Evolutionary conservation across 164 flowering plant genomes (phyloP), one percentile per base, ranked within the genome.

Genomic region (Magnolia changhungtana): DNA sequence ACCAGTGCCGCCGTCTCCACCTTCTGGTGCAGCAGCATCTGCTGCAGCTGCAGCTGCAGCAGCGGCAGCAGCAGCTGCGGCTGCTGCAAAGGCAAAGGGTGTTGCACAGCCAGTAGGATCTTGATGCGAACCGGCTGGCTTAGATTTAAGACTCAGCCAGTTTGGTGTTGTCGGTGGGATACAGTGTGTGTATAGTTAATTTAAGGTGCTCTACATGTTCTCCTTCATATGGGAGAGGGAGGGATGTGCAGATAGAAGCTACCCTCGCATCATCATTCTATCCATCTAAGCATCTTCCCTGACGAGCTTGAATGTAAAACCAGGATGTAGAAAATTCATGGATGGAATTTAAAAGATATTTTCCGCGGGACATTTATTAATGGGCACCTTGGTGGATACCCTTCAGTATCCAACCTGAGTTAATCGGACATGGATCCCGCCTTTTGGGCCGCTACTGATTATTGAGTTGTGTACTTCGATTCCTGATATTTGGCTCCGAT

Each of bases 1-100:
- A 2, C 82, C 89, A 0, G 81, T 79, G 74, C 90, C 92, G 14
- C 92, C 93, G 7, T 87, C 95, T 14, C 85, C 95, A 1, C 83
- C 75, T 72, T 82, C 97, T 7, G 90, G 95, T 18, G 89, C 98
- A 19, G 71, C 95, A 9, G 88, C 98, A 4, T 89, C 98, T 0
- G 90, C 92, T 0, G 90, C 92, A 0, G 91, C 92, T 0, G 92
- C 94, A 0, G 90, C 98, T 0, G 94, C 97, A 0, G 91, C 96
- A 0, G 91, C 92, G 0, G 91, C 97, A 1, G 74, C 82, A 0
- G 80, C 82, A 0, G 82, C 82, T 14, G 82, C 88, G 59, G 92
- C 94, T 1, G 95, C 95, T 51, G 91, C 94, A 9, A 86, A 91
- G 80, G 80, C 88, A 45, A 90, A 90, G 82, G 96, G 97, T 10